Conservation (phyloP, 768 basidiomycete genomes). For the Collybiopsis confluens region DNA sequence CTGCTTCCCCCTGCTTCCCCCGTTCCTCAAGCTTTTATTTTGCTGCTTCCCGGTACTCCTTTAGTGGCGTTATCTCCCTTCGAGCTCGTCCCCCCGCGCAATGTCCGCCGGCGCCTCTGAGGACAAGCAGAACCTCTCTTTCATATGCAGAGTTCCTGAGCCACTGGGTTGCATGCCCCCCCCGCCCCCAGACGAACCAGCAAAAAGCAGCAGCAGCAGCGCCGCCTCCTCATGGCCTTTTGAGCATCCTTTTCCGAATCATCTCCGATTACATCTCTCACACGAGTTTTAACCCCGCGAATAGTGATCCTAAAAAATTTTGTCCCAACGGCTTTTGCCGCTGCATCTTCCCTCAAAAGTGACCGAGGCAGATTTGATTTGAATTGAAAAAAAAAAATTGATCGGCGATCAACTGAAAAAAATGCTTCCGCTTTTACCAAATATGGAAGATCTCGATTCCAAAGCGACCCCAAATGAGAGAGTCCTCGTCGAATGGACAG, state of each 20-base stretch:
- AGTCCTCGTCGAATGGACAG: no score
- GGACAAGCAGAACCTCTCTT: no score
- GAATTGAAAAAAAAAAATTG: no score
- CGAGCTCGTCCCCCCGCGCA: not conserved
- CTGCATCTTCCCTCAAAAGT: not conserved
- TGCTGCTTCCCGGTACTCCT: not conserved
- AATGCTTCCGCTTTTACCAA: slow-evolving; percentile 9
- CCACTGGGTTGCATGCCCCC: no score
- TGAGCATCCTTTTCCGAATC: not conserved
- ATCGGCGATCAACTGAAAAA: slow-evolving; percentile 8
- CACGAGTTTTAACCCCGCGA: slow-evolving; percentile 1
- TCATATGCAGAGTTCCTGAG: no score
- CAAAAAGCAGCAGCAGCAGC: no score
- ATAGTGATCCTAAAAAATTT: not conserved
- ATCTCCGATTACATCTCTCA: not conserved
- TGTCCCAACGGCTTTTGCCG: slow-evolving; percentile 1
- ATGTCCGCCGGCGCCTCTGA: not conserved
- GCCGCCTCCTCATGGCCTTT: no score
- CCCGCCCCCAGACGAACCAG: no score
- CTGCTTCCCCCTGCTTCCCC: not conserved
- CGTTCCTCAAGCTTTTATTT: not conserved
- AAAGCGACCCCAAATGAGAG: not conserved
- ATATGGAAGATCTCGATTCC: slow-evolving; percentile 2
- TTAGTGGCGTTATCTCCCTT: slow-evolving; percentile 6
- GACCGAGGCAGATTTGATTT: not conserved